Conservation (phyloP, 176 grass and related monocot species). For the Hordeum marinum region DNA sequence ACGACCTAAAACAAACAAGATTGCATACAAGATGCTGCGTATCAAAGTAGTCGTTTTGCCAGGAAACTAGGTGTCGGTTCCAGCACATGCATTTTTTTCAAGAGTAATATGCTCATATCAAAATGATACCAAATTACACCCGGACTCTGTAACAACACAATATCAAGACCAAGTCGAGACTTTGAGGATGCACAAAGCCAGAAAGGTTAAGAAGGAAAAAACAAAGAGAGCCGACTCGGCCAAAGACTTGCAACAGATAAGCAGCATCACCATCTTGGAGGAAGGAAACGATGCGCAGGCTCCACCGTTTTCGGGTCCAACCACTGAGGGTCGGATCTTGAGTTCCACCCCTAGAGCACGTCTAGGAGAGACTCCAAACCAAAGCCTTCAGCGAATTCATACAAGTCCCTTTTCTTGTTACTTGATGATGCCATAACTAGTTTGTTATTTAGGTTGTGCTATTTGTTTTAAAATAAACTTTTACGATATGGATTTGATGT, state of each 20-base stretch:
- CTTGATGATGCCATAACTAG: neutral
- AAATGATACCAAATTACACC: neutral
- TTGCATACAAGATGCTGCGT: neutral
- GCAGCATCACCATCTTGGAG: neutral
- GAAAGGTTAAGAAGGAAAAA: neutral
- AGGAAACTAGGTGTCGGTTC: neutral
- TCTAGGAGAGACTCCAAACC: neutral
- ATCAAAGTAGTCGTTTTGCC: neutral
- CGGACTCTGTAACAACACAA: neutral
- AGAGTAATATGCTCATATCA: neutral
- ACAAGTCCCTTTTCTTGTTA: neutral
- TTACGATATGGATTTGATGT: neutral
- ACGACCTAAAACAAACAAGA: neutral
- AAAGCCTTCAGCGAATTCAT: too few relatives aligned
- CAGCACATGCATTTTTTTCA: neutral
- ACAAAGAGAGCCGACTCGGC: neutral
- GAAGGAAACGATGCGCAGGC: neutral
- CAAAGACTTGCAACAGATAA: too few relatives aligned
- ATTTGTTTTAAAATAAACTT: neutral
- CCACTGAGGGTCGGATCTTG: neutral
- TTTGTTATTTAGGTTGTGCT: neutral
- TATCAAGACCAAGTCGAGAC: neutral
- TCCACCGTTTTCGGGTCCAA: neutral
- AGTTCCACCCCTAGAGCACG: neutral
- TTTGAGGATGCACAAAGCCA: neutral